A percentile compares a stretch with the other conserved stretches of the same genome.
Evolutionary conservation across 139 green algal genomes (phyloP).

Genomic region (Tetratostichococcus sp.): DNA sequence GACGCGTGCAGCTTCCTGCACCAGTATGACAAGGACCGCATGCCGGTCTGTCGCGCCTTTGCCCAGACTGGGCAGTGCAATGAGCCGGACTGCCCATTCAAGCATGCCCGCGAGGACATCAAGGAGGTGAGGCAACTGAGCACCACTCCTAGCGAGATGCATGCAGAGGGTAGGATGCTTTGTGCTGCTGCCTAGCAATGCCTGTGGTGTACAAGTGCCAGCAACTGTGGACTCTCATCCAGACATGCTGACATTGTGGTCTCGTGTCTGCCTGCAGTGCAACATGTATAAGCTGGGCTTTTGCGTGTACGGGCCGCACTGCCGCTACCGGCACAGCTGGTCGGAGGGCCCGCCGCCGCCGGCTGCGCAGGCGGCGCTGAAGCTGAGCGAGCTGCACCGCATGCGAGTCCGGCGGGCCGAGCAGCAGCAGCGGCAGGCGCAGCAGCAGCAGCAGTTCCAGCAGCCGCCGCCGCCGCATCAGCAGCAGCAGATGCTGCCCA

Average conservation of each 20-base stretch:
- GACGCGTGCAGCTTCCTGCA: slow-evolving; percentile 95
- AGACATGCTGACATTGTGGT: background rate
- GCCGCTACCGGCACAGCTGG: slow-evolving; percentile 88
- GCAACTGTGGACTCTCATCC: background rate
- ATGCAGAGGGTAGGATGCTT: background rate
- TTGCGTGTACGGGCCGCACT: slow-evolving; percentile 92
- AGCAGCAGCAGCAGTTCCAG: background rate
- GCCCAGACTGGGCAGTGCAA: slow-evolving; percentile 87
- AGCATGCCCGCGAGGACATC: slow-evolving; percentile 90
- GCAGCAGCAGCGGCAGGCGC: background rate
- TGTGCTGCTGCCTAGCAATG: too few species aligned
- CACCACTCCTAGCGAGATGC: background rate
- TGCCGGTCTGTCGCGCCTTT: slow-evolving; percentile 80
- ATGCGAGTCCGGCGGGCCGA: background rate
- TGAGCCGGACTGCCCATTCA: slow-evolving; percentile 90
- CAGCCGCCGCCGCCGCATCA: background rate
- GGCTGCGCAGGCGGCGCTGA: background rate
- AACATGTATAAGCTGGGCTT: slow-evolving; percentile 99
- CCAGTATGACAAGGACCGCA: slow-evolving; percentile 79
- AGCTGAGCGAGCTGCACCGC: background rate
- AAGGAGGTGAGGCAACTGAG: slow-evolving; percentile 50
- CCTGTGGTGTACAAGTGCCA: background rate
- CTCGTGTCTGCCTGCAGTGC: slow-evolving; percentile 55
- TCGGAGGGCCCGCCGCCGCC: slow-evolving; percentile 63
- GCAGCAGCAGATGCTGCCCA: background rate